Base-by-base conservation (phyloP, 192 early-diverging fungal genomes). In the Linnemannia elongata region DNA sequence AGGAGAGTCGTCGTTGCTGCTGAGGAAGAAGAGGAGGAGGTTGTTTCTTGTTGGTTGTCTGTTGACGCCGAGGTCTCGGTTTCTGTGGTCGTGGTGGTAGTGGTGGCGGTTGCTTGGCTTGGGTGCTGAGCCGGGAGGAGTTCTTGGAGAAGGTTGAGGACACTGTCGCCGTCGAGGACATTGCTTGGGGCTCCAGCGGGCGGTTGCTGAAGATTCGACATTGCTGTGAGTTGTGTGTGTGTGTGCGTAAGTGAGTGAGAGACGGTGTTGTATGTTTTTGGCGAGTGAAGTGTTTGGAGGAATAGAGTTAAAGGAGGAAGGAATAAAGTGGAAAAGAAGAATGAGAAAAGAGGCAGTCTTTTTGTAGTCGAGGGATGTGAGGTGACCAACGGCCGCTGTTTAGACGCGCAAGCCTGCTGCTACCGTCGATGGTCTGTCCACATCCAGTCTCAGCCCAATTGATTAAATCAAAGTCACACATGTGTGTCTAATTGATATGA, bases 151-250 rank as follows among this genome's bases (percentile, higher is more conserved):
- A 79, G 36, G 10, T 49, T 18, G 22, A 84, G 77, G 66, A 84
- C 77, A 4, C 70, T 74, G 74, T 84, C 82, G 39, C 76, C 74
- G 68, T 84, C 82, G 66, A 84, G 82, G 39, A 75, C 72, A 42
- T 75, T 79, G 63, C 12, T 66, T 66, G 70, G 20, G 42, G 76
- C 8, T 35, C 35, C 49, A 22, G 66, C 7, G 20, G 77, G 27
- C 18, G 82, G 52, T n/a, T 76, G 82, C 45, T 84, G 82, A 45
- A 63, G 66, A 47, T 47, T 75, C 33, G 82, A 84, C 82, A 84
- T 84, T 38, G 1, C 36, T n/a, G 38, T 18, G 17, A 39, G 68
- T 36, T 55, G 42, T 20, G 36, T 35, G 42, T 73, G 39, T 30
- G 22, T 39, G 30, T 69, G 13, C 12, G 47, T 36, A 47, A 41